Base-by-base conservation (phyloP, 1,284 basidiomycete species). In the Psilocybe mexicana region DNA sequence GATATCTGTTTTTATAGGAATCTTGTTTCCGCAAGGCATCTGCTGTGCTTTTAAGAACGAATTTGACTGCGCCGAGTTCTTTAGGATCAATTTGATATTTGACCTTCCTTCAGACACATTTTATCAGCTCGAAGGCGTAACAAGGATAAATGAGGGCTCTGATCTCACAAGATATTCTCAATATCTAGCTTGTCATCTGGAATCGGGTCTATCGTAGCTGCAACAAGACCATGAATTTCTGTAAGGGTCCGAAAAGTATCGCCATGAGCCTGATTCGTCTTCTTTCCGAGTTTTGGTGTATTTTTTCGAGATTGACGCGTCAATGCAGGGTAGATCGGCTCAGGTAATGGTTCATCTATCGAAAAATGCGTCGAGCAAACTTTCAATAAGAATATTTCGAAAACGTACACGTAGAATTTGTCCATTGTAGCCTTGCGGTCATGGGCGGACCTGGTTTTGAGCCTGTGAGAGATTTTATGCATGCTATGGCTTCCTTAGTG, bases 381-480 rank as follows among this genome's bases (percentile, higher is more conserved):
- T 44, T 23, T 11, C 6, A 36, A 44, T 33, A 23, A 25, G 2
- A 2, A n/a, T 14, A 35, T 24, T 1, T 28, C 26, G 46, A 45
- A 2, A 18, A 67, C 70, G 26, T 55, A 75, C 76, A 70, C 54
- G 68, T 59, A 45, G 35, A 18, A 10, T 70, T 66, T 14, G 72
- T 70, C 12, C 74, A 62, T 25, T 63, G 59, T 65, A 77, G 71
- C 54, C 61, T 69, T 12, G 76, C 71, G 1, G 75, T 70, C 42
- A 63, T 70, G 3, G 68, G 64, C 47, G 68, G 69, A n/a, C 68
- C 71, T 18, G 61, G 56, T 0, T 55, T 52, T 6, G 61, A 43
- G 25, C 55, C 54, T 33, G 72, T 65, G 18, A 55, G 52, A 12
- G 58, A 61, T 62, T 76, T 81, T 45, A 87, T 61, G 54, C 76